Evolutionary conservation across 176 grass and related monocot species (phyloP), one percentile per base, ranked within the genome.

Genomic region (Rhipidocladum racemiflorum): DNA sequence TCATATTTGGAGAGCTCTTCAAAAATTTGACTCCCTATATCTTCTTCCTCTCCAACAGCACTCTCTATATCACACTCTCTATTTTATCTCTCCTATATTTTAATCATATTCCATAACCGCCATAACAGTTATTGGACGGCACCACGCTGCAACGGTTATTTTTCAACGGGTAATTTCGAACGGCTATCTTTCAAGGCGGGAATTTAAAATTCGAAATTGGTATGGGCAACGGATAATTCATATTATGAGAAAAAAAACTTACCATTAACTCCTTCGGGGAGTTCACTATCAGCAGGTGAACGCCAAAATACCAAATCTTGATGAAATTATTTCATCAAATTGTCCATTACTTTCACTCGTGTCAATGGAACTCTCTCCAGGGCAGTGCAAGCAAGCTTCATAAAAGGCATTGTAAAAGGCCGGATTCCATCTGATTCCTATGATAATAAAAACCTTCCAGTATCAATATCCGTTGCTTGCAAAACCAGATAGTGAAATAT

Each of bases 331-430:
- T 84, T 88, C 88, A 98, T 91, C 67, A 98, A 90, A 90, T 90
- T 88, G 54, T 87, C 77, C 77, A 98, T 90, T 29, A 98, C 81
- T 75, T 90, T 98, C 9, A 16, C 35, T n/a, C 96, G 89, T 80
- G 90, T 98, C 67, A 98, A 16, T 16, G 96, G 96, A 87, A 98
- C 92, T 87, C 96, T 90, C 72, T 99, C 92, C 72, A 95, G 69
- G 60, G 96, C 92, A 82, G 96, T 99, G 73, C 91, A 99, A 42
- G 91, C 76, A 87, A 99, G 96, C 85, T 91, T 99, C 96, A 99
- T 99, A 25, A 99, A 84, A 87, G 96, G 96, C 96, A 99, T 99
- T 6, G 87, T 93, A 90, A 99, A 99, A 74, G 96, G 91, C 69
- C 96, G 86, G 55, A 95, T 99, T 35, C 92, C 96, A 91, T 99